Evolutionary conservation across 179 eudicot species (phyloP).

Genomic region (Nepenthes alata): DNA sequence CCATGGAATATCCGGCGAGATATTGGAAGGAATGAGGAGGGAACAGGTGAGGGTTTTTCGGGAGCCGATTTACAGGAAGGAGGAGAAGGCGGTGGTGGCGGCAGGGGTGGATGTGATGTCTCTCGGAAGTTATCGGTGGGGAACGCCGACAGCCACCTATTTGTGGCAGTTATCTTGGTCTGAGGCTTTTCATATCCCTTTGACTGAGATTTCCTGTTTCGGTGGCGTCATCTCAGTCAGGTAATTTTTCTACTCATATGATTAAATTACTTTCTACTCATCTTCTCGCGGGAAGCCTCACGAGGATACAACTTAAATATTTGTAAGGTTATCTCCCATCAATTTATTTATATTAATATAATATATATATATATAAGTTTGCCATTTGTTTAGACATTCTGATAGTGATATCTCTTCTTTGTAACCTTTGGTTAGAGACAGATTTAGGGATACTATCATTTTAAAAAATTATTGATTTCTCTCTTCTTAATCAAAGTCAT

Average conservation of each 20-base stretch:
- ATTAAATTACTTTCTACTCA: too few species aligned
- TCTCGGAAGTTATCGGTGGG: conserved; percentile 77
- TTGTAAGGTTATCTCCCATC: too few species aligned
- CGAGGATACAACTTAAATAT: too few species aligned
- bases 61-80: conserved; percentile 53
- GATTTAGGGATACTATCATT: too few species aligned
- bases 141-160: conserved; percentile 62
- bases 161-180: conserved; percentile 74
- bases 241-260: background rate
- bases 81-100: background rate
- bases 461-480: too few species aligned
- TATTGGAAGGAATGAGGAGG: conserved; percentile 40
- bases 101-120: conserved; percentile 11
- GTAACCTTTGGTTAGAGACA: too few species aligned
- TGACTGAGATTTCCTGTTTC: conserved; percentile 27
- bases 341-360: too few species aligned
- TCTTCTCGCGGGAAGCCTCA: too few species aligned
- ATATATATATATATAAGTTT: too few species aligned
- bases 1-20: conserved; percentile 43
- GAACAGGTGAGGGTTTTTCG: conserved; percentile 53
- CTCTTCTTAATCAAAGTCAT: too few species aligned
- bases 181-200: conserved; percentile 78
- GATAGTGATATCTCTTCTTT: too few species aligned
- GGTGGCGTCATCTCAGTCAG: background rate
- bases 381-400: too few species aligned